Percentiles rank a stretch among this genome's conserved stretches.
Evolutionary conservation across 345 rosid genomes (phyloP).

Genomic region (Erucastrum elatum): DNA sequence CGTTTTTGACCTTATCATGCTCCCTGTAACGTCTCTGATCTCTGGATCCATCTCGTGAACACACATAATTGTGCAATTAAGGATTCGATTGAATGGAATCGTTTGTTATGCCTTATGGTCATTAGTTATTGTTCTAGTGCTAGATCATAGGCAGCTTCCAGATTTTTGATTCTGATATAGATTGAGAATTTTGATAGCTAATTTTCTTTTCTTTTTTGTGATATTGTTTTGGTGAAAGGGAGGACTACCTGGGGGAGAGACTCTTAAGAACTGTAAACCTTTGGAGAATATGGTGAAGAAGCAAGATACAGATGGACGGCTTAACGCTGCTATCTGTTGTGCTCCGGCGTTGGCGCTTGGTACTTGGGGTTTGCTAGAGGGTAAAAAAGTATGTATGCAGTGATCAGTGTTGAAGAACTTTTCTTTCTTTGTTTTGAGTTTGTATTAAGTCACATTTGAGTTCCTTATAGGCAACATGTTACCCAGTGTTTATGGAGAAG

Average conservation of each 20-base stretch:
- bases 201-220: neutral
- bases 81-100: neutral
- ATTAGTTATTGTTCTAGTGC: neutral
- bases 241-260: slow-evolving; percentile 87
- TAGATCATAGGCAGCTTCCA: neutral
- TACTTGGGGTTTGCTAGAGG: slow-evolving; percentile 87
- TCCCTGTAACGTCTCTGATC: slow-evolving; percentile 54
- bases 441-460: neutral
- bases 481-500: slow-evolving; percentile 83
- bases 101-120: neutral
- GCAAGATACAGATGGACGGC: slow-evolving; percentile 73
- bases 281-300: slow-evolving; percentile 74
- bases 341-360: slow-evolving; percentile 83
- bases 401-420: neutral
- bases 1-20: slow-evolving; percentile 71
- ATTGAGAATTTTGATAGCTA: neutral
- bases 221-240: slow-evolving; percentile 50
- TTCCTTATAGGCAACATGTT: slow-evolving; percentile 72
- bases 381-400: slow-evolving; percentile 55
- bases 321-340: slow-evolving; percentile 83
- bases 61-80: neutral
- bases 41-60: neutral
- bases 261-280: slow-evolving; percentile 62
- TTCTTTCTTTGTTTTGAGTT: slow-evolving; percentile 7
- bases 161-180: neutral